Conservation (phyloP, 1,139 yeast genomes). For the Petasospora rhodanensis region DNA sequence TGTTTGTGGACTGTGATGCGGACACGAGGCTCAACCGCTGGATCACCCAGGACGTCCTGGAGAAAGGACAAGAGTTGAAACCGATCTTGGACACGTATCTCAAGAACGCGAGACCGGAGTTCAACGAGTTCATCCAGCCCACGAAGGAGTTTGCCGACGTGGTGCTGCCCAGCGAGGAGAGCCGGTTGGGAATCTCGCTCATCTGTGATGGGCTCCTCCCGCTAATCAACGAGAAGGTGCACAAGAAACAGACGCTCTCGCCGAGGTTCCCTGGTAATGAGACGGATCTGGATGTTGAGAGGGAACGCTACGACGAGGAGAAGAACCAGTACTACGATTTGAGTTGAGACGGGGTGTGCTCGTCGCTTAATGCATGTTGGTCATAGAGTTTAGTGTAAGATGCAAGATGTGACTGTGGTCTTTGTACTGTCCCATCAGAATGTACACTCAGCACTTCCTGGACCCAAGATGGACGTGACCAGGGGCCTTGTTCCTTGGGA, state of each 20-base stretch:
- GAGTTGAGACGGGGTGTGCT: constrained; percentile 16
- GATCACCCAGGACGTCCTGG: constrained; percentile 47
- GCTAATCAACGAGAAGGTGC: constrained; percentile 1
- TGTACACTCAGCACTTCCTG: no score
- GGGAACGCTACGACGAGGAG: constrained; percentile 8
- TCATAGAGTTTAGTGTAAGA: no score
- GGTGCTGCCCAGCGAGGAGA: constrained; percentile 67
- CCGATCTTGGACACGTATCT: constrained; percentile 56
- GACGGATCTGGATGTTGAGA: constrained; percentile 4
- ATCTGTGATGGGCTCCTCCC: constrained; percentile 59
- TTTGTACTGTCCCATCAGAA: no score
- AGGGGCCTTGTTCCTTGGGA: no score
- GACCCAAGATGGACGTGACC: no score
- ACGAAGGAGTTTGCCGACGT: constrained; percentile 81
- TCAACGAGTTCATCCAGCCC: constrained; percentile 66
- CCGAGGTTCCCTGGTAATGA: constrained; percentile 11
- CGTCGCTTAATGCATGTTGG: constrained; percentile 29
- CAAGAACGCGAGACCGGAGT: constrained; percentile 67
- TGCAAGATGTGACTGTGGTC: no score
- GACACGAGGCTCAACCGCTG: constrained; percentile 79
- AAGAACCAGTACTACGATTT: constrained; percentile 13
- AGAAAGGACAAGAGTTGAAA: constrained; percentile 34
- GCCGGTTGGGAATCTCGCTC: constrained; percentile 52
- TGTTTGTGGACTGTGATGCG: constrained; percentile 82
- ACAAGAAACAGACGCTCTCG: constrained; percentile 2